A percentile compares a stretch with the other conserved stretches of the same genome.
Evolutionary conservation across 2,329 filamentous ascomycete species (phyloP).

Genomic region (Ophiocordyceps sinensis): DNA sequence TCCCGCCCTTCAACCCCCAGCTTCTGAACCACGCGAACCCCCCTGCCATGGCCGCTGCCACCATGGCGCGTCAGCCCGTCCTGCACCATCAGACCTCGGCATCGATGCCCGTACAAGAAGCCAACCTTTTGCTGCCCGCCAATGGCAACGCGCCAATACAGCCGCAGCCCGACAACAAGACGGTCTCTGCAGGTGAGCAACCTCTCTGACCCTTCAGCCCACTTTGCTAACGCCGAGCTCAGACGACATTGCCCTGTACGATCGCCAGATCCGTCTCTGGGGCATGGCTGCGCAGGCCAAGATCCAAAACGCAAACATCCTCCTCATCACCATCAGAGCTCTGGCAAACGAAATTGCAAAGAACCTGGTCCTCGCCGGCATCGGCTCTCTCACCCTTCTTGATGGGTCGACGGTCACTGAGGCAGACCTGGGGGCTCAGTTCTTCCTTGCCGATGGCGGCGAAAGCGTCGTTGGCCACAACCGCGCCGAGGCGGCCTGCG

Average conservation of each 20-base stretch:
- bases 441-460: constrained; percentile 50
- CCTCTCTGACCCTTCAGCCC: not conserved
- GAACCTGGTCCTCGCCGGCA: constrained; percentile 87
- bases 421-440: constrained; percentile 67
- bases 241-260: constrained; percentile 96
- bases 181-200: constrained; percentile 20
- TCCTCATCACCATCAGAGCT: constrained; percentile 76
- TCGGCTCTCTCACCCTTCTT: constrained; percentile 77
- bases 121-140: constrained; percentile 16
- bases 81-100: constrained; percentile 6
- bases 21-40: not conserved
- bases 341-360: constrained; percentile 93
- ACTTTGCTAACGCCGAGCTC: not conserved
- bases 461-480: constrained; percentile 63
- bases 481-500: constrained; percentile 66
- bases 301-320: constrained; percentile 77
- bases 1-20: not conserved
- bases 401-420: constrained; percentile 65
- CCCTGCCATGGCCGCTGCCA: constrained; percentile 8
- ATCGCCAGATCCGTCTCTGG: constrained; percentile 95
- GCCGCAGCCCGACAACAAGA: constrained; percentile 4
- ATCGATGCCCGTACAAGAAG: constrained; percentile 12
- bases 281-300: constrained; percentile 89
- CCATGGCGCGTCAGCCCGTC: constrained; percentile 9
- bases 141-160: constrained; percentile 13